Percentiles rank a stretch among this genome's conserved stretches.
Evolutionary conservation across 768 basidiomycete species (phyloP).

Genomic region (Boletus fagicola): DNA sequence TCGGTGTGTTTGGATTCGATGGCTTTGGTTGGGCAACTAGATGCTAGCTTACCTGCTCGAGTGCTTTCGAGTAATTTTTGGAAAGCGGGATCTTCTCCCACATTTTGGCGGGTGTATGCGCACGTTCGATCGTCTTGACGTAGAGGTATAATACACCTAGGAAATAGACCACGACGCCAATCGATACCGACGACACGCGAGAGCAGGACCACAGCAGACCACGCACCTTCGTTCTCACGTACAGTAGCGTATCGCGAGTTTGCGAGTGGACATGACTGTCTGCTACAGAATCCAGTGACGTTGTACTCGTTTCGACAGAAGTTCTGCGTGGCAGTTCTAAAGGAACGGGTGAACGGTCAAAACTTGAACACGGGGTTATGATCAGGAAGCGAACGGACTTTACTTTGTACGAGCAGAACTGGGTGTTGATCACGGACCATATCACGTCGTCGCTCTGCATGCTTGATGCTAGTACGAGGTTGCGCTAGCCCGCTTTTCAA

Average conservation of each 20-base stretch:
- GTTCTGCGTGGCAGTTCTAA: constrained; percentile 90
- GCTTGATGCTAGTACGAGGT: constrained; percentile 2
- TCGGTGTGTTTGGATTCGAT: background rate
- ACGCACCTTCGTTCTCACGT: constrained; percentile 85
- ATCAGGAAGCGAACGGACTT: constrained; percentile 58
- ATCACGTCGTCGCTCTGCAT: constrained; percentile 99
- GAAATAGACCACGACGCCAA: background rate
- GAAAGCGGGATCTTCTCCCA: constrained; percentile 95
- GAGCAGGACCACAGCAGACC: background rate
- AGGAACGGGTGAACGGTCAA: background rate
- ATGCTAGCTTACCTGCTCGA: constrained; percentile 73
- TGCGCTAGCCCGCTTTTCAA: background rate
- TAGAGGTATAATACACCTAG: constrained; percentile 87
- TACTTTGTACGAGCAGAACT: constrained; percentile 99
- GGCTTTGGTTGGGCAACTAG: background rate
- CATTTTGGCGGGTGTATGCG: constrained; percentile 94
- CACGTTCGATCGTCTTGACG: constrained; percentile 96
- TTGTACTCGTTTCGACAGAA: constrained; percentile 99
- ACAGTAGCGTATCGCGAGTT: constrained; percentile 99
- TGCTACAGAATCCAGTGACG: constrained; percentile 90
- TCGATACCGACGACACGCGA: background rate
- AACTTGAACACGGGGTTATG: constrained; percentile 3
- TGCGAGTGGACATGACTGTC: constrained; percentile 96
- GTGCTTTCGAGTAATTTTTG: constrained; percentile 90
- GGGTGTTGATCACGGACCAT: constrained; percentile 92